Base-by-base conservation (phyloP, 2,329 filamentous ascomycete species). In the Knufia fluminis region DNA sequence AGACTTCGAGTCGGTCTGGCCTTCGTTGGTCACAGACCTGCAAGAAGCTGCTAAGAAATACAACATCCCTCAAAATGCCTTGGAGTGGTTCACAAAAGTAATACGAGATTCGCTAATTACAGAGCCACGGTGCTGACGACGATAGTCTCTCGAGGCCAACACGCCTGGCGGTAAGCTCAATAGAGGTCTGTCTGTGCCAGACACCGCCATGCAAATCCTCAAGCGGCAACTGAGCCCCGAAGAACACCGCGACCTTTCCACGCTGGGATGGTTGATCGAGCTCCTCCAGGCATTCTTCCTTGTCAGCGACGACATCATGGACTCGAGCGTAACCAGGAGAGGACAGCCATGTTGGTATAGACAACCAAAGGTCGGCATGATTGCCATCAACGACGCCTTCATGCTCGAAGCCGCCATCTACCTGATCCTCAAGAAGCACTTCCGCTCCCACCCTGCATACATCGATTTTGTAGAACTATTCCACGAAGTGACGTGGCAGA, bases 291-390 rank as follows among this genome's bases (percentile, higher is more conserved):
- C 92, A 58, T 97, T 96, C 78, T 97, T 98, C 80, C 82, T 98
- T 52, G 92, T 98, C 57, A 89, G 87, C 39, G 92, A 98, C 72
- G 92, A 98, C 69, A 96, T 98, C 63, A 98, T 98, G 92, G 92
- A 98, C 73, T 72, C 78, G 61, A 94, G 86, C 68, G 92, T 95
- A 69, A 98, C 92, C 50, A 89, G 92, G 53, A 88, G 92, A 59
- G 90, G 91, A 55, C 80, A 85, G 71, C 90, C 92, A 36, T 98
- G 92, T 76, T 98, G 92, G 92, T 98, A 97, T 74, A 84, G 85
- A 53, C 83, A 88, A 58, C 80, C 86, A 26, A 82, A 84, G 43
- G 90, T 98, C 36, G 91, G 91, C 67, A 90, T 94, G 83, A 79
- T 96, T 58, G 91, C 92, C 65, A 96, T 98, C 78, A 98, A 98